A percentile compares a stretch with the other conserved stretches of the same genome.
Conservation (phyloP, 352 stramenopile species). For the Globisporangium spiculum region DNA sequence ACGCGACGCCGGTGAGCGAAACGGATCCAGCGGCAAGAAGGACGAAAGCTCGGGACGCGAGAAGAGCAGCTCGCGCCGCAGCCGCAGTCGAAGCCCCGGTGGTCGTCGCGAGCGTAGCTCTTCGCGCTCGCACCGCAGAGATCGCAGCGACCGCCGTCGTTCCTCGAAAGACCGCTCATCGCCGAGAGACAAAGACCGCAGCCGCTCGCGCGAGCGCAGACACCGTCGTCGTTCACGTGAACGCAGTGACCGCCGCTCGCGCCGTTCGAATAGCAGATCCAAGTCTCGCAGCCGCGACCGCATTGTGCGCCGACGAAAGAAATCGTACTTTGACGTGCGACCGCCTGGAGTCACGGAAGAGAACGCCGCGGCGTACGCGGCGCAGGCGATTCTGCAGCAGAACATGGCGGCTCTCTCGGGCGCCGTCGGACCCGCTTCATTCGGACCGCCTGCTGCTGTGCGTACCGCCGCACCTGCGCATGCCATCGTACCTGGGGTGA, state of each 20-base stretch:
- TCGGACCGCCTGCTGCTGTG: slow-evolving; percentile 28
- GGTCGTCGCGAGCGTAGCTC: slow-evolving; percentile 34
- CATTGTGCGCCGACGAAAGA: slow-evolving; percentile 55
- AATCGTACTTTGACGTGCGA: slow-evolving; percentile 83
- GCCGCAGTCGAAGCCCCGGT: slow-evolving; percentile 16
- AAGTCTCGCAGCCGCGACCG: slow-evolving; percentile 35
- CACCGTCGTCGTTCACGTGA: slow-evolving; percentile 8
- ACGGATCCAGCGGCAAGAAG: slow-evolving; percentile 13
- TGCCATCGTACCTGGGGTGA: slow-evolving; percentile 20
- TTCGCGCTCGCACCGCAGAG: slow-evolving; percentile 32
- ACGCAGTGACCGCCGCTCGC: slow-evolving; percentile 29
- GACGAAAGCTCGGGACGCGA: slow-evolving; percentile 13
- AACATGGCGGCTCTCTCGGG: slow-evolving; percentile 73
- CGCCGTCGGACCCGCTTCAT: slow-evolving; percentile 60
- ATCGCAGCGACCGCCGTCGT: slow-evolving; percentile 24
- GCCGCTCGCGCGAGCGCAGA: slow-evolving; percentile 22
- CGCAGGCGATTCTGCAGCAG: slow-evolving; percentile 82
- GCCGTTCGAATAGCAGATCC: slow-evolving; percentile 37
- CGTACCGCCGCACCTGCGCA: slow-evolving; percentile 18
- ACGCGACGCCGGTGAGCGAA: slow-evolving; percentile 4
- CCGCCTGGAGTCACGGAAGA: slow-evolving; percentile 79
- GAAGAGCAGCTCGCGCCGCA: slow-evolving; percentile 14
- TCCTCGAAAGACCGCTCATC: slow-evolving; percentile 19
- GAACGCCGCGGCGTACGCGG: slow-evolving; percentile 77
- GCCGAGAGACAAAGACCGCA: slow-evolving; percentile 10